Percentiles rank a stretch among this genome's conserved stretches.
Evolutionary conservation across 2,329 filamentous ascomycete species (phyloP).

Genomic region (Beauveria bassiana): DNA sequence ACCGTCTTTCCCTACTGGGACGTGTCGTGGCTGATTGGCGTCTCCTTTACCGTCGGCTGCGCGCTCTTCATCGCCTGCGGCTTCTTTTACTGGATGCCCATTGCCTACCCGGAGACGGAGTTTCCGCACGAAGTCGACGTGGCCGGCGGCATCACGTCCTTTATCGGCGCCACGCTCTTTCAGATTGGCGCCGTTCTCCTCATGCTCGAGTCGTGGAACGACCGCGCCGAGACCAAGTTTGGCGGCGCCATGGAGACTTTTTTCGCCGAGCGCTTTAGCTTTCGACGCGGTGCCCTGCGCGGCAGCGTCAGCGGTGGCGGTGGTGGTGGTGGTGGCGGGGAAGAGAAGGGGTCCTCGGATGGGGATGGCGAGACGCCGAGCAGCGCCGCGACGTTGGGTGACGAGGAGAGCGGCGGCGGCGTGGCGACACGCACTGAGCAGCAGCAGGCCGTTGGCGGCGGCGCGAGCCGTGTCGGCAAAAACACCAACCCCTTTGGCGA

Average conservation of each 20-base stretch:
- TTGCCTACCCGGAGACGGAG: slow-evolving; percentile 40
- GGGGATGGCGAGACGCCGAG: background rate
- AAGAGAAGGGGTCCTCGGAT: background rate
- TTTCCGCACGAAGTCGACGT: slow-evolving; percentile 43
- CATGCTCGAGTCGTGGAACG: slow-evolving; percentile 53
- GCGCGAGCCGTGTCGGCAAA: background rate
- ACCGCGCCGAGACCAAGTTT: slow-evolving; percentile 49
- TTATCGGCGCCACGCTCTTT: slow-evolving; percentile 54
- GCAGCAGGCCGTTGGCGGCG: background rate
- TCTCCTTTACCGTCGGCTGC: slow-evolving; percentile 17
- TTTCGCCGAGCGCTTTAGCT: slow-evolving; percentile 9
- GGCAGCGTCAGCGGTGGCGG: background rate
- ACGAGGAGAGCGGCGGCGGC: background rate
- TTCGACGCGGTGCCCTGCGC: background rate
- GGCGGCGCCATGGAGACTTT: slow-evolving; percentile 48
- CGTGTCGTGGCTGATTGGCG: slow-evolving; percentile 16
- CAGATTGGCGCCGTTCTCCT: slow-evolving; percentile 48
- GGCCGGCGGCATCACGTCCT: slow-evolving; percentile 47
- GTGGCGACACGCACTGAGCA: background rate
- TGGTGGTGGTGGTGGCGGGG: too few species aligned
- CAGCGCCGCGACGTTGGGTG: background rate
- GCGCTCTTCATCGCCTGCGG: slow-evolving; percentile 16
- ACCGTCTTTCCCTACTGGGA: slow-evolving; percentile 18
- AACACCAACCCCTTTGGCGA: slow-evolving; percentile 11
- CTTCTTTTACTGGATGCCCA: slow-evolving; percentile 53